These are phyloP conservation scores for Lactarius indigo DNA, from an alignment of 768 basidiomycete genomes.

Conservation along the genomic window DNA sequence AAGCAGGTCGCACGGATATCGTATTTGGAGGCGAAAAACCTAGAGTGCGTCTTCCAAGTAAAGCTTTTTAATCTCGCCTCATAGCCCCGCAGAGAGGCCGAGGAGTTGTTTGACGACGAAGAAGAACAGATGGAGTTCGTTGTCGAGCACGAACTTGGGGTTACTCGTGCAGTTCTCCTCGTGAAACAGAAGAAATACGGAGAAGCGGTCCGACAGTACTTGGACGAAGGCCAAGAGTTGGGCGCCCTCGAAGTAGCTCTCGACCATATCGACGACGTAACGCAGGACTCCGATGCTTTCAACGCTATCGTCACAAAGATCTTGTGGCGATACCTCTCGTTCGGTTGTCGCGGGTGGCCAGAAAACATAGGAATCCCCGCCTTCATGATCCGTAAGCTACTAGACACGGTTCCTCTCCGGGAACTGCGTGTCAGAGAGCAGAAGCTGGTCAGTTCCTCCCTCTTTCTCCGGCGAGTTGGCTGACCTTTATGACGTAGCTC, in stretches of 20 bases:
- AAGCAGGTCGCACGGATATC: conserved; percentile 15
- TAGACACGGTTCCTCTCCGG: not conserved
- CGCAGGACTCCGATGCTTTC: conserved; percentile 29
- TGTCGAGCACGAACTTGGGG: conserved; percentile 51
- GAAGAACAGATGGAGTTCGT: conserved; percentile 57
- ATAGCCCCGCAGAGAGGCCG: conserved; percentile 39
- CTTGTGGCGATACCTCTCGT: conserved; percentile 34
- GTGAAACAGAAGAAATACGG: conserved; percentile 38
- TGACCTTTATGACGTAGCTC: not conserved
- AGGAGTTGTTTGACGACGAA: conserved; percentile 50
- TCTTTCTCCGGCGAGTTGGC: not conserved
- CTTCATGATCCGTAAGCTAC: not conserved
- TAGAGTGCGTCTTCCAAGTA: conserved; percentile 10
- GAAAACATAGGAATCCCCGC: not conserved
- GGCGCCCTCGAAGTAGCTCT: conserved; percentile 49
- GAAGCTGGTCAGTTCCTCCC: not conserved
- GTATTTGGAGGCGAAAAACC: conserved; percentile 6
- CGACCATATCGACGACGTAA: conserved; percentile 28
- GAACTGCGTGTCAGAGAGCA: not conserved
- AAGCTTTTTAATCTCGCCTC: not conserved
- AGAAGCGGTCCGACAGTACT: conserved; percentile 53
- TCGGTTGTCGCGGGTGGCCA: conserved; percentile 13
- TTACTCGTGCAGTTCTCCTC: conserved; percentile 45
- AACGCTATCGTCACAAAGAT: conserved; percentile 35
- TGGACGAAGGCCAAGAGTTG: conserved; percentile 43